A percentile compares a stretch with the other conserved stretches of the same genome.
Evolutionary conservation across 1,284 basidiomycete species (phyloP).

Genomic region (Apiotrichum gamsii): DNA sequence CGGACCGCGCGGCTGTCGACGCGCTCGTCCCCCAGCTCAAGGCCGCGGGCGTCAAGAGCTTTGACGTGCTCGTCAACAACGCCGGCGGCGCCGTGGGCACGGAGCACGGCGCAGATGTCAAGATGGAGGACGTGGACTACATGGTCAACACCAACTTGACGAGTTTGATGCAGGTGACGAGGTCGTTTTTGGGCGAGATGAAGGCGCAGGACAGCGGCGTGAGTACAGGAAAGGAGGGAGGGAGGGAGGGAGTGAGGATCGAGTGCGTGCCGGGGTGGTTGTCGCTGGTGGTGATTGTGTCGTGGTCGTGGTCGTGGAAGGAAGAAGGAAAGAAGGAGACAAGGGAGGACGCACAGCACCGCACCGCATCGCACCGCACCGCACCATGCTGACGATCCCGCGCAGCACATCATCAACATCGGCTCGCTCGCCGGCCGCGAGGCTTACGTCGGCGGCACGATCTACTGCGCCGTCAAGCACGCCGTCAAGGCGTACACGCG

Average conservation of each 20-base stretch:
- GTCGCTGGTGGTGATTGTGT: too few species aligned
- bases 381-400: background rate
- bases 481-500: slow-evolving; percentile 83
- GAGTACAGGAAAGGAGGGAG: background rate
- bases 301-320: too few species aligned
- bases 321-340: too few species aligned
- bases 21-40: slow-evolving; percentile 9
- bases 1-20: slow-evolving; percentile 16
- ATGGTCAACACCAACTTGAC: slow-evolving; percentile 77
- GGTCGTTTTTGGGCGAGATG: slow-evolving; percentile 58
- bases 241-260: too few species aligned
- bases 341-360: too few species aligned
- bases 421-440: slow-evolving; percentile 85
- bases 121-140: slow-evolving; percentile 31
- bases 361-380: too few species aligned
- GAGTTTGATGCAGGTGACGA: slow-evolving; percentile 9
- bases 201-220: slow-evolving; percentile 67
- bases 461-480: slow-evolving; percentile 46
- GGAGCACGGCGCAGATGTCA: slow-evolving; percentile 23
- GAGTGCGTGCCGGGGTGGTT: too few species aligned
- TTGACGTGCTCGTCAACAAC: slow-evolving; percentile 22
- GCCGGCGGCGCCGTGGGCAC: slow-evolving; percentile 19
- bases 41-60: slow-evolving; percentile 8
- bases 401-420: slow-evolving; percentile 79
- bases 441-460: slow-evolving; percentile 72